Evolutionary conservation across 768 basidiomycete genomes (phyloP).

Genomic region (Suillus subluteus): DNA sequence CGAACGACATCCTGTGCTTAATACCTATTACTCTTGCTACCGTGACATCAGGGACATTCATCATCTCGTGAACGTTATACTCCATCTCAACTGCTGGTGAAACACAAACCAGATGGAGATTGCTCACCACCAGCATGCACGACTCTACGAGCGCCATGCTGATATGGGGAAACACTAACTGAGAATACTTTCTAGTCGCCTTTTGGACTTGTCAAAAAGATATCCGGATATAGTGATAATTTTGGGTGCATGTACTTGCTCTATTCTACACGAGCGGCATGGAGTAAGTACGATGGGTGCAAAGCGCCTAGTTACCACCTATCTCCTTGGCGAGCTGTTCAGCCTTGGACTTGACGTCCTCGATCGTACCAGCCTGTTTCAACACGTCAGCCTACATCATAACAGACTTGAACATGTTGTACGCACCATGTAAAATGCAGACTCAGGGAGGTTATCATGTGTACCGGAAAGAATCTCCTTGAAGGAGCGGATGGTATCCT

Average conservation of each 20-base stretch:
- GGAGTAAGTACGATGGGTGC: conserved; percentile 10
- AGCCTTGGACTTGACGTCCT: conserved; percentile 96
- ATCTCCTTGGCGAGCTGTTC: conserved; percentile 97
- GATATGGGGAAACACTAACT: neutral
- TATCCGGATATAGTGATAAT: conserved; percentile 10
- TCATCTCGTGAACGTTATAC: neutral
- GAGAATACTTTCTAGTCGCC: neutral
- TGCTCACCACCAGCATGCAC: neutral
- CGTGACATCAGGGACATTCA: neutral
- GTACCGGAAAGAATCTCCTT: conserved; percentile 93
- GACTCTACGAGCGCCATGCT: neutral
- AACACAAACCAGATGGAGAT: neutral
- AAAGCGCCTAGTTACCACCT: conserved; percentile 44
- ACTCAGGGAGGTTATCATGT: conserved; percentile 91
- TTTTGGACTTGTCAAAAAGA: neutral
- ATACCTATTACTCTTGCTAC: neutral
- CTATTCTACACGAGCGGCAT: conserved; percentile 15
- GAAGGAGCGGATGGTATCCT: conserved; percentile 97
- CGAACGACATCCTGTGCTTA: no score
- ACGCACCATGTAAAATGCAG: conserved; percentile 94
- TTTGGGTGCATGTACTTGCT: conserved; percentile 17
- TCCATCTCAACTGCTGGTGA: neutral
- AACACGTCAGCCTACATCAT: conserved; percentile 8
- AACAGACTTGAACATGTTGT: neutral
- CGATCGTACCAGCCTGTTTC: conserved; percentile 81